Conservation (phyloP, 129 eudicot genomes). For the Artemisia annua region DNA sequence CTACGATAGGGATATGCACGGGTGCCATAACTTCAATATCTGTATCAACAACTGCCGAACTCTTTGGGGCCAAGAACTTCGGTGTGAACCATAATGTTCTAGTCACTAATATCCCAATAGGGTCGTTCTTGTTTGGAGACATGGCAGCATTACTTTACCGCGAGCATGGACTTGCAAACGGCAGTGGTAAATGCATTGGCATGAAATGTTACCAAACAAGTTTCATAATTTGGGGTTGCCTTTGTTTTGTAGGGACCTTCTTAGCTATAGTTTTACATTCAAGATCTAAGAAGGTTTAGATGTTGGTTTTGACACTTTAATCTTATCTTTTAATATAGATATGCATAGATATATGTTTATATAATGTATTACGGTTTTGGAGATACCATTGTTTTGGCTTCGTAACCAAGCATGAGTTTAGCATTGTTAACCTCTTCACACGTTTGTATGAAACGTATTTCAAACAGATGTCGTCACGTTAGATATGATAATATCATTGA, state of each 20-base stretch:
- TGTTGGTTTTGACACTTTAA: neutral
- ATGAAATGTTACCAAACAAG: conserved; percentile 60
- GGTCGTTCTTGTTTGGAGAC: conserved; percentile 80
- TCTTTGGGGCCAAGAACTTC: conserved; percentile 72
- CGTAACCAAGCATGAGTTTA: conserved; percentile 9
- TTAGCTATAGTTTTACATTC: conserved; percentile 62
- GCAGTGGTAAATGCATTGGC: conserved; percentile 67
- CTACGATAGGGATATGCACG: conserved; percentile 62
- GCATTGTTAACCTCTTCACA: neutral
- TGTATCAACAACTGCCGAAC: conserved; percentile 68
- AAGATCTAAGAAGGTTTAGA: conserved; percentile 43
- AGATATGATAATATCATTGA: neutral
- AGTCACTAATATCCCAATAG: conserved; percentile 78
- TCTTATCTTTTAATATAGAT: neutral
- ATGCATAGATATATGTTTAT: neutral
- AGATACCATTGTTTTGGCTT: neutral
- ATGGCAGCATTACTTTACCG: conserved; percentile 73
- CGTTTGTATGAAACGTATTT: neutral
- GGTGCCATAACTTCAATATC: conserved; percentile 83
- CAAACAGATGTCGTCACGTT: neutral
- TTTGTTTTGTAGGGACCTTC: conserved; percentile 62
- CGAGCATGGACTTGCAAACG: conserved; percentile 24
- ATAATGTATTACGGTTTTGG: neutral
- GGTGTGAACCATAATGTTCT: conserved; percentile 81
- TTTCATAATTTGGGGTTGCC: conserved; percentile 74